Evolutionary conservation across 2,329 filamentous ascomycete species (phyloP), one percentile per base, ranked within the genome.

Genomic region (Colletotrichum neosansevieriae): DNA sequence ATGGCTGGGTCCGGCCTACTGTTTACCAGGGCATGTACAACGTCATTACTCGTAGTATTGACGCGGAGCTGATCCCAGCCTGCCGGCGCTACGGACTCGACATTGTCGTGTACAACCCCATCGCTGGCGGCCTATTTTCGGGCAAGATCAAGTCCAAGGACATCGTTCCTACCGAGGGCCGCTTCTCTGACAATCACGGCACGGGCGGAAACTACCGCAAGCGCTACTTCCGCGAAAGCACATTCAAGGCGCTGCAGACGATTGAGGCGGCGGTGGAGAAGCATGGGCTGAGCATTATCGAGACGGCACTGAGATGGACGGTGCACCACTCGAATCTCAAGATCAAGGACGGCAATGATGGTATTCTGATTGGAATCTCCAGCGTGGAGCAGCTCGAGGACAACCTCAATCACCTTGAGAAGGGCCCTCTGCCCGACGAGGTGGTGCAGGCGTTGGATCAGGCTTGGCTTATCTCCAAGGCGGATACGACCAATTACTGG

Each of bases 21-120:
- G 89, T 97, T 63, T 97, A 93, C 79, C 93, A 96, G 79, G 94
- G 86, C 74, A 95, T 97, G 92, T 95, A 95, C 80, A 95, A 95
- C 78, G 88, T 87, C 65, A 92, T 94, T 72, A 93, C 90, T 21
- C 88, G 93, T 59, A 88, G 87, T 62, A 90, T 95, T 71, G 93
- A 96, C 77, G 78, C 86, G 1, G 93, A 96, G 78, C 82, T 96
- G 47, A 85, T 96, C 61, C 88, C 89, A 3, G 89, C 89, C 21
- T 94, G 91, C 75, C 88, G 88, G 21, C 88, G 92, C 59, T 95
- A 94, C 77, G 92, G 91, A 2, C 84, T 96, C 21, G 91, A 94
- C 71, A 85, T 96, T 51, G 92, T 95, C 7, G 84, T 93, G 47
- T 95, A 94, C 81, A 97, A 96, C 77, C 93, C 93, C 1, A 83